Evolutionary conservation across 1,284 basidiomycete species (phyloP), one percentile per base, ranked within the genome.

Genomic region (Meira nashicola): DNA sequence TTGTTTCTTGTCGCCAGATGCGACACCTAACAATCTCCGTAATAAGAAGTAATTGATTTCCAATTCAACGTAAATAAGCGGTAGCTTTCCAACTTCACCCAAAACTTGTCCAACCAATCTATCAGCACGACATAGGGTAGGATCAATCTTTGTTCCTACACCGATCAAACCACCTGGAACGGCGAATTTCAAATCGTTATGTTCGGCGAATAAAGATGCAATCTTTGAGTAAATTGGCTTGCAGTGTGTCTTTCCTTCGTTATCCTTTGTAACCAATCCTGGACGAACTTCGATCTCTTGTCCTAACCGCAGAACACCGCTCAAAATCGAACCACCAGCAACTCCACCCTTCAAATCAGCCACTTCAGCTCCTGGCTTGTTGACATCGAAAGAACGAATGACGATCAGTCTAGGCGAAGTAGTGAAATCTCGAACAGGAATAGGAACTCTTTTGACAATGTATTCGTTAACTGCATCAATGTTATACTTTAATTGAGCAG

Each of bases 391-490:
- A n/a, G 93, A 97, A 74, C 92, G 91, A 79, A 98, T 98, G 78
- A 98, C 93, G 74, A 98, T 97, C 68, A 98, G 86, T 51, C 88
- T 86, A 0, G 94, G 92, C 67, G 90, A 86, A 46, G 92, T 88
- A 40, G 86, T 84, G 80, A 98, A 98, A 82, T 98, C 89, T 65
- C 94, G 89, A 40, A 88, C 82, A 41, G 94, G 94, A 49, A 97
- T 89, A 10, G 94, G 91, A 71, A 98, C 96, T 60, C 89, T 87
- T 80, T 92, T 94, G 71, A 94, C 92, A 79, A 98, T 94, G 82
- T 97, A 96, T 78, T 97, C 92, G 82, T 95, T 95, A 54, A 98
- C 93, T n/a, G 94, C 93, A 76, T 97, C 94, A 74, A 98, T 97
- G 83, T 98, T 98, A 84, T 96, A 98, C 81, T 91, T 92, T 62